Conservation (phyloP, 192 early-diverging fungal species). For the Coemansia sp. region DNA sequence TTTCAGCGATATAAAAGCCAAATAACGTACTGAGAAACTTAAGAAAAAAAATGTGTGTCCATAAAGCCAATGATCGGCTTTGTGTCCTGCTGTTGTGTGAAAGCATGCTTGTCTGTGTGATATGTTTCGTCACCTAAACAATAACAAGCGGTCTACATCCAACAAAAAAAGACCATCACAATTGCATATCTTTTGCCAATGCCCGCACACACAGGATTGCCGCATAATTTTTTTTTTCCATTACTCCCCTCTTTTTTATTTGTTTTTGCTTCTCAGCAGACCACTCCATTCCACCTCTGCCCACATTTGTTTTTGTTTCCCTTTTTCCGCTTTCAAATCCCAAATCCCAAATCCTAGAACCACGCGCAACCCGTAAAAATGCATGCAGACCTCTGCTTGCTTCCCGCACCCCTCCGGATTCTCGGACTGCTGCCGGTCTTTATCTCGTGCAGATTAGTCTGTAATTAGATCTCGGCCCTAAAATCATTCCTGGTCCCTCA, state of each 20-base stretch:
- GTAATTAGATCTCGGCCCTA: too few species aligned
- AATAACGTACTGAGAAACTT: neutral
- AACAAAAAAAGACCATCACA: neutral
- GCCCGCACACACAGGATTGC: neutral
- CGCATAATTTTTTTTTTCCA: neutral
- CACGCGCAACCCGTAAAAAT: neutral
- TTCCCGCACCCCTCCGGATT: too few species aligned
- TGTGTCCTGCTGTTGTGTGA: neutral
- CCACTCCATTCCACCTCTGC: neutral
- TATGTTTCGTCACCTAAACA: too few species aligned
- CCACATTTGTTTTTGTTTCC: neutral
- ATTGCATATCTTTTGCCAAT: neutral
- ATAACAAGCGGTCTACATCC: neutral
- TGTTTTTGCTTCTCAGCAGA: neutral
- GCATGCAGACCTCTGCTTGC: too few species aligned
- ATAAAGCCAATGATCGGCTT: neutral
- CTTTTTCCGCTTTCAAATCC: slow-evolving; percentile 2
- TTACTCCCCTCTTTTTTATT: neutral
- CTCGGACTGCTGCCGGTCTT: too few species aligned
- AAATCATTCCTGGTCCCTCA: too few species aligned
- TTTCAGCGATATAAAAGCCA: neutral
- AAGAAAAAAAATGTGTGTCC: neutral
- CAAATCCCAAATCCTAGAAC: too few species aligned
- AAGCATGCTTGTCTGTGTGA: neutral
- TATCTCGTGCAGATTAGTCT: too few species aligned